phyloP scores from a whole-genome alignment of 768 basidiomycete genomes.

The Gautieria morchelliformis region DNA sequence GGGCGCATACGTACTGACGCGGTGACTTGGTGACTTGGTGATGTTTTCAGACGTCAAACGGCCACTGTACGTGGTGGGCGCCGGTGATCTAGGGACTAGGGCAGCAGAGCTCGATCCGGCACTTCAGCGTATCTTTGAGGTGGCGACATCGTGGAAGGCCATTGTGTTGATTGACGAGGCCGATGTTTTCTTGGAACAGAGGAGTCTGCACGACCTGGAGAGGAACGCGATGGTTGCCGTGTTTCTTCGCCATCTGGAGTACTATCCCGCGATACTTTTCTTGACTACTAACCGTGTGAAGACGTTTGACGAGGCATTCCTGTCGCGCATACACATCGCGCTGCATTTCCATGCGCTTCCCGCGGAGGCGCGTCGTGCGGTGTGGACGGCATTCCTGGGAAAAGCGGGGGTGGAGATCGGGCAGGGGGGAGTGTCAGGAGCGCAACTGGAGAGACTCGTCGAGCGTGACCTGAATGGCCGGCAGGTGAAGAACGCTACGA shows the following conservation, averaged over 20 bases:
- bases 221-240: conserved; percentile 69
- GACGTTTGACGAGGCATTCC: conserved; percentile 30
- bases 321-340: conserved; percentile 23
- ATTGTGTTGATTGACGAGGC: conserved; percentile 33
- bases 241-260: conserved; percentile 28
- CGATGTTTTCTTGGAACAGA: conserved; percentile 65
- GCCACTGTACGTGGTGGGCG: conserved; percentile 26
- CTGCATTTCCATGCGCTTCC: conserved; percentile 54
- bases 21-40: neutral
- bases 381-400: conserved; percentile 53
- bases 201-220: conserved; percentile 52
- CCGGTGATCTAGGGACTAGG: conserved; percentile 25
- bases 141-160: conserved; percentile 25
- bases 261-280: conserved; percentile 30
- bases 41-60: conserved; percentile 11
- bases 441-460: conserved; percentile 38
- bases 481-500: conserved; percentile 62
- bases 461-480: conserved; percentile 48
- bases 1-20: neutral
- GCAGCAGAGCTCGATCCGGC: conserved; percentile 22
- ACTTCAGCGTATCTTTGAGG: conserved; percentile 23
- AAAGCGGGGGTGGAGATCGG: conserved; percentile 22
- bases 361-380: conserved; percentile 41
- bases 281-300: conserved; percentile 30
- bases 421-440: conserved; percentile 25